Conservation (phyloP, 805 yeast species). For the Phaffomyces opuntiae region DNA sequence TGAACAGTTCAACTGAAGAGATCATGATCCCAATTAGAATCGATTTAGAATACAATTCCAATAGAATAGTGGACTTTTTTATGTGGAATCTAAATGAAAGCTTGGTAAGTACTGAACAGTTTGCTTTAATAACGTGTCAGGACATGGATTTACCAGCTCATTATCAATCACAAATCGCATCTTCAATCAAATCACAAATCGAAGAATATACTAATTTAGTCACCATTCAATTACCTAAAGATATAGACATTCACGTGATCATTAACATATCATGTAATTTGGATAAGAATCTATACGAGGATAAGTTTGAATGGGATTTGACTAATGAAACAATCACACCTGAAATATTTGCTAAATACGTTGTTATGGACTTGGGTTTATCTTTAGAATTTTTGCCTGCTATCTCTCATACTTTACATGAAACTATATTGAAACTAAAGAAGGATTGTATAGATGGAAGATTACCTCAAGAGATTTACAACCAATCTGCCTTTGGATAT, state of each 20-base stretch:
- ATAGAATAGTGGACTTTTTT: conserved; percentile 78
- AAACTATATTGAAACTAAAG: conserved; percentile 65
- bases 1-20: conserved; percentile 41
- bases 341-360: conserved; percentile 72
- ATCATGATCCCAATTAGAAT: conserved; percentile 82
- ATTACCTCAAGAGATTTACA: conserved; percentile 42
- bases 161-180: conserved; percentile 55
- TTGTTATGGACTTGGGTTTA: conserved; percentile 80
- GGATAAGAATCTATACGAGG: conserved; percentile 80
- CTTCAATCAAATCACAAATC: conserved; percentile 71
- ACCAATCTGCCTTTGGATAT: conserved; percentile 54
- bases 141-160: conserved; percentile 76
- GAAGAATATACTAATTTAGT: conserved; percentile 66
- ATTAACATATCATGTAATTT: conserved; percentile 76
- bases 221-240: conserved; percentile 58
- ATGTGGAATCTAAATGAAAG: conserved; percentile 85
- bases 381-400: conserved; percentile 84
- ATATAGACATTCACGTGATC: conserved; percentile 64
- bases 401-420: conserved; percentile 81
- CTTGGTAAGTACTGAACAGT: conserved; percentile 81
- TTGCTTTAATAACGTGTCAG: conserved; percentile 70
- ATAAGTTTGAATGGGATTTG: conserved; percentile 92
- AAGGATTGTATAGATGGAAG: conserved; percentile 75
- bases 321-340: conserved; percentile 43
- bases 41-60: conserved; percentile 81